Base-by-base conservation (phyloP, 257 asterid species). In the Gentiana dahurica region DNA sequence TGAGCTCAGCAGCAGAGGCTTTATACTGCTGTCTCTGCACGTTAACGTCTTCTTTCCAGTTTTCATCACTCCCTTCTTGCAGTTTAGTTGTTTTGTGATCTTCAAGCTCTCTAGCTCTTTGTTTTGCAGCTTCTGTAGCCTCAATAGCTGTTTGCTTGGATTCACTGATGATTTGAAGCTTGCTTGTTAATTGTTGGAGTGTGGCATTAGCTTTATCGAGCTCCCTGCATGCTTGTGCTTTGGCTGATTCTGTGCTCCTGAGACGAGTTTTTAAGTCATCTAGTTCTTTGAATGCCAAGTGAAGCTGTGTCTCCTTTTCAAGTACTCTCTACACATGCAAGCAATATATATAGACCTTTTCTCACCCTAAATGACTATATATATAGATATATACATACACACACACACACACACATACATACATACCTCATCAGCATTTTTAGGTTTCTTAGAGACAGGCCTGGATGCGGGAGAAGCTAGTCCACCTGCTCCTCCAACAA, bases 231-330 rank as follows among this genome's bases (percentile, higher is more conserved):
- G 97, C 97, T 59, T 77, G 88, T 32, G 71, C 70, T 68, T 79
- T 85, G 1, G 85, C 69, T 5, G 73, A 61, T 46, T 87, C 94
- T 1, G 86, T 72, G 34, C 34, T 73, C 58, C 67, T 71, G 39
- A 85, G 64, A 9, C 81, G 79, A 12, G 74, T 81, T 55, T 70
- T 79, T 67, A 75, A 75, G 73, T 65, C 61, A 1, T 73, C 87
- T 0, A 81, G 74, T 57, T 86, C 85, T 67, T 81, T 79, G 13
- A 77, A 46, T 60, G 82, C 77, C 73, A 82, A 71, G 59, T 77
- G 86, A 65, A 83, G 83, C 36, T 77, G 87, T 0, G 97, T 76
- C 65, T 87, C 98, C 72, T 78, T 84, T 70, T 87, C 93, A 37
- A 91, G 71, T 67, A 91, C 96, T 54, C 90, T 71, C 98, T 87